Base-by-base conservation (phyloP, 1,284 basidiomycete genomes). In the Kalmanozyma brasiliensis region DNA sequence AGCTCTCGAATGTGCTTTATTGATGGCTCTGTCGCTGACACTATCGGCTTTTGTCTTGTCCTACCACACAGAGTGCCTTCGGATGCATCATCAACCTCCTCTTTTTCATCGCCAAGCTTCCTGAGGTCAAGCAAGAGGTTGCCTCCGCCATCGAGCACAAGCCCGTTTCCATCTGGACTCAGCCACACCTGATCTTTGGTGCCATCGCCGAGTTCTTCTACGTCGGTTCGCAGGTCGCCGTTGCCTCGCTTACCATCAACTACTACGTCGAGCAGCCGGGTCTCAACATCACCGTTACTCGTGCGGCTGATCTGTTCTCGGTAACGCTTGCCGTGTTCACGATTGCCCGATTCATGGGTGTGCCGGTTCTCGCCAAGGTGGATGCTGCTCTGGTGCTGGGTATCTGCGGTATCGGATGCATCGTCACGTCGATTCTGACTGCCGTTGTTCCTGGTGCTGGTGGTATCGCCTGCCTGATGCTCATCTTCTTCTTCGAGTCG, bases 401-500 rank as follows among this genome's bases (percentile, higher is more conserved):
- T 48, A 36, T 69, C 46, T 69, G 49, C 48, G 66, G 70, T 23
- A 42, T 86, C 42, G 83, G 84, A 38, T 89, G 87, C 75, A 83
- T 83, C 23, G 43, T 86, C 41, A 88, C 90, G 76, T 84, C 85
- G 52, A 81, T 90, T 59, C 82, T 86, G 46, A 85, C 87, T 41
- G 85, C 87, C 5, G 84, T 86, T 23, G 80, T 87, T 7, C 83
- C 85, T 7, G 88, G 88, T 14, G 84, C 84, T 57, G 83, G 85
- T 8, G 90, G 88, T 34, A 84, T 91, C 43, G 87, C 85, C 9
- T 88, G 86, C 81, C 78, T 90, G 55, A 90, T 90, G 81, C 79
- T 85, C 59, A 82, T 91, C 58, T 90, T 91, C 86, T 90, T 89
- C 85, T 91, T 90, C 82, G 90, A 90, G 81, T 88, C 87, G 8